Percentiles rank a stretch among this genome's conserved stretches.
Conservation (phyloP, 2,329 filamentous ascomycete species). For the Neopestalotiopsis clavispora region DNA sequence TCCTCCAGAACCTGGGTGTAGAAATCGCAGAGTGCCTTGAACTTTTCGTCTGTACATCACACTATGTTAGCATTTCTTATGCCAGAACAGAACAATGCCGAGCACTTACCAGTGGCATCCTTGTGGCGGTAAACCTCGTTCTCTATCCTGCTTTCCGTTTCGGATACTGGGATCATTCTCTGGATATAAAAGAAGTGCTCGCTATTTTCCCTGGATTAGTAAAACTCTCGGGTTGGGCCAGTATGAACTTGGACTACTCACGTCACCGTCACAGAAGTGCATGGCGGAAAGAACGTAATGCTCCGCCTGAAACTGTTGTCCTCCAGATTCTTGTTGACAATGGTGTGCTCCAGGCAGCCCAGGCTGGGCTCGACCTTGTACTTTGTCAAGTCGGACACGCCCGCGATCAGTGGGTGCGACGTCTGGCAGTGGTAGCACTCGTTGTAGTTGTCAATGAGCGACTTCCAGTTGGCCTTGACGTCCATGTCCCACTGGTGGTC, state of each 20-base stretch:
- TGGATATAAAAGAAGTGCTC: conserved; percentile 57
- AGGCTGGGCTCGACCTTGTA: conserved; percentile 43
- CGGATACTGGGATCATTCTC: conserved; percentile 51
- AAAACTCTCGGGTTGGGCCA: background rate
- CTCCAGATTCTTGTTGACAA: conserved; percentile 40
- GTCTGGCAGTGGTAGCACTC: conserved; percentile 69
- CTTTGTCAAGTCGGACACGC: conserved; percentile 60
- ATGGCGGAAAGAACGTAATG: conserved; percentile 46
- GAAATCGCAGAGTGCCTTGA: conserved; percentile 49
- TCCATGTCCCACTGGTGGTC: conserved; percentile 64
- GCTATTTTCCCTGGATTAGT: conserved; percentile 27
- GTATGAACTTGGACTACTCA: conserved; percentile 28
- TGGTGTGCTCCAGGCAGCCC: conserved; percentile 42
- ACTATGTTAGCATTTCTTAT: too few species aligned
- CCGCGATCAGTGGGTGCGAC: conserved; percentile 61
- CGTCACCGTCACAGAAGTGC: conserved; percentile 44
- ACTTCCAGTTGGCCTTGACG: conserved; percentile 65
- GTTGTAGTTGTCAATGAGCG: conserved; percentile 68
- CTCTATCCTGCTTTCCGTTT: conserved; percentile 48
- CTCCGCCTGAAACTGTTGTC: conserved; percentile 29
- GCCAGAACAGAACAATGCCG: too few species aligned
- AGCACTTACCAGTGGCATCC: conserved; percentile 33
- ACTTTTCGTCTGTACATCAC: conserved; percentile 45
- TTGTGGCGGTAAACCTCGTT: conserved; percentile 58
- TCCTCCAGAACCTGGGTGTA: conserved; percentile 57